Evolutionary conservation across 768 basidiomycete genomes (phyloP).

Genomic region (Suillus discolor): DNA sequence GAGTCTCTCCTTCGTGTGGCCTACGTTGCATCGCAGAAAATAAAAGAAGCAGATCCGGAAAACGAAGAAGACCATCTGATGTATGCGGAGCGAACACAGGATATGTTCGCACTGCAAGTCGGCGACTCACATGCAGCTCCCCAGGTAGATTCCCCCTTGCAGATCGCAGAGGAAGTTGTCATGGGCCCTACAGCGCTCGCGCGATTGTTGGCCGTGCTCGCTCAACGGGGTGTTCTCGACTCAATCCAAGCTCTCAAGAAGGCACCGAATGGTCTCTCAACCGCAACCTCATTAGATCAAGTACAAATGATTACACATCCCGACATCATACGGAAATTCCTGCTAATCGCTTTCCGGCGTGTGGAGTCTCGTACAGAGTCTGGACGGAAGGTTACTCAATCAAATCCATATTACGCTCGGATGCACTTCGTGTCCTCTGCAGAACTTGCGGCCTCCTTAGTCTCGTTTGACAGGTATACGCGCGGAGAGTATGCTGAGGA

Average conservation of each 20-base stretch:
- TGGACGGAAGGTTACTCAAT: conserved; percentile 23
- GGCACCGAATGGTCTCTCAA: conserved; percentile 22
- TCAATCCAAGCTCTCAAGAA: conserved; percentile 16
- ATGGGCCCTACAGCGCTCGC: conserved; percentile 29
- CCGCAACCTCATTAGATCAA: conserved; percentile 17
- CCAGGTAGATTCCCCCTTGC: conserved; percentile 19
- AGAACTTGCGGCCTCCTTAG: conserved; percentile 32
- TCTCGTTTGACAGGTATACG: conserved; percentile 31
- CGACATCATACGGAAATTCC: conserved; percentile 21
- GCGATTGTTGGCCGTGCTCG: conserved; percentile 31
- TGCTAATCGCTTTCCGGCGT: conserved; percentile 21
- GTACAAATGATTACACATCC: conserved; percentile 27
- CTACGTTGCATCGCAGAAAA: conserved; percentile 17
- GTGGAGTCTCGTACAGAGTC: conserved; percentile 23
- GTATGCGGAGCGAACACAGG: conserved; percentile 19
- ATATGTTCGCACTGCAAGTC: conserved; percentile 26
- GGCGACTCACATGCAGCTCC: conserved; percentile 16
- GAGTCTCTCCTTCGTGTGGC: conserved; percentile 28
- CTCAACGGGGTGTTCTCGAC: conserved; percentile 26
- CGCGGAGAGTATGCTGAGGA: conserved; percentile 21
- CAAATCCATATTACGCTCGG: conserved; percentile 25
- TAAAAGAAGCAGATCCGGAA: conserved; percentile 13
- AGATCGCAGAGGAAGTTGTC: conserved; percentile 21
- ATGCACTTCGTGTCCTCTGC: conserved; percentile 29
- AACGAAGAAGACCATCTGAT: conserved; percentile 13